Base-by-base conservation (phyloP, 2,329 filamentous ascomycete species). In the Alternaria atra region DNA sequence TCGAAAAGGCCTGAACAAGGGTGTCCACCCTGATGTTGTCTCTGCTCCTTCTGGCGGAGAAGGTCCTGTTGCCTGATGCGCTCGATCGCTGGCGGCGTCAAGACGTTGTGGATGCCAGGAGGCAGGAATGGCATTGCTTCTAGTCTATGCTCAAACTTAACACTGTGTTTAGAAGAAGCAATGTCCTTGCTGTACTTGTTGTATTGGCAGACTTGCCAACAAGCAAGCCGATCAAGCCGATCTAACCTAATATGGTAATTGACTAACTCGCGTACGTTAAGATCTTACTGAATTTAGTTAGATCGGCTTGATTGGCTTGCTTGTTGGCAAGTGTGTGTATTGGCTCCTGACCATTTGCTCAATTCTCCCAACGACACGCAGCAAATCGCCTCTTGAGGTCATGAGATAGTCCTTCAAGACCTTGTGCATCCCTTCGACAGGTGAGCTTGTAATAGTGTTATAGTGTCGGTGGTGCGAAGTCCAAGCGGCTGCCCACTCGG, bases 341-440 rank as follows among this genome's bases (percentile, higher is more conserved):
- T n/a, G 30, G 15, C 55, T 62, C 43, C 43, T 55, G 10, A 60
- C 52, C 27, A 66, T 61, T 27, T 66, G 35, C 32, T 55, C 37
- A 23, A 66, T 59, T 12, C 58, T 56, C 34, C 15, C 35, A 35
- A 59, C 47, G 10, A 61, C 54, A 48, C 60, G 39, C n/a, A 59
- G 52, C 47, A 59, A 60, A 39, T 61, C 43, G 39, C 60, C 57
- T 56, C 6, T 55, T 27, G 52, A 63, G 32, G 63, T 61, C 30
- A 66, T 66, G n/a, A 66, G 57, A 47, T 66, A 61, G 35, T 61
- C 57, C 32, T 66, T 63, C 12, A 66, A 27, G 32, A 59, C 60
- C 52, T 61, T 63, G 34, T 61, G 57, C 54, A 66, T 63, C 40
- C 60, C 47, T 50, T 66, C 52, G 30, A 66, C 17, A n/a, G 52